phyloP scores from a whole-genome alignment of 1,139 yeast species.

The Taphrina confusa region DNA sequence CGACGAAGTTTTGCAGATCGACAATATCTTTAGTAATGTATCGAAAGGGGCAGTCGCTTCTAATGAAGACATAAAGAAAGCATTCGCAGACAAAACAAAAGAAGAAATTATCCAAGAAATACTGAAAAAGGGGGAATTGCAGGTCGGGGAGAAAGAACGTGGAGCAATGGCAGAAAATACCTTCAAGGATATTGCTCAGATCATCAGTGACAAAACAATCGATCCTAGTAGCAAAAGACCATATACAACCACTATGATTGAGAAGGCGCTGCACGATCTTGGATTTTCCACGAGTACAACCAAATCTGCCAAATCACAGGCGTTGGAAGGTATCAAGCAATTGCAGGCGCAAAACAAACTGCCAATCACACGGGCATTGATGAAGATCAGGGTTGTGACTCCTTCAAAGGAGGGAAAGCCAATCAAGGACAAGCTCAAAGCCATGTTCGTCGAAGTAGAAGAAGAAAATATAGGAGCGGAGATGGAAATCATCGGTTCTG shows the following conservation, averaged over 20 bases:
- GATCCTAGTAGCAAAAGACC: constrained; percentile 87
- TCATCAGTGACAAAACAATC: constrained; percentile 85
- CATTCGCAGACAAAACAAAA: constrained; percentile 74
- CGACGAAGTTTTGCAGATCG: constrained; percentile 93
- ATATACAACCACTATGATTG: constrained; percentile 91
- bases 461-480: constrained; percentile 54
- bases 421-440: constrained; percentile 55
- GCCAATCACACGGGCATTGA: constrained; percentile 91
- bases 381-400: constrained; percentile 70
- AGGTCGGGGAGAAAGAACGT: constrained; percentile 90
- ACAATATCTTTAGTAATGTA: constrained; percentile 89
- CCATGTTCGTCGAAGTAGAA: constrained; percentile 57
- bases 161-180: constrained; percentile 71
- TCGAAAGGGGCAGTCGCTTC: constrained; percentile 94
- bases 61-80: constrained; percentile 71
- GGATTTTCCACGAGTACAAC: constrained; percentile 80
- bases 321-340: constrained; percentile 83
- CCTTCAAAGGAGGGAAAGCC: constrained; percentile 55
- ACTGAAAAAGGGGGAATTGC: constrained; percentile 86
- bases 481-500: constrained; percentile 68
- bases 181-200: constrained; percentile 78
- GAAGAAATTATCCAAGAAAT: constrained; percentile 70
- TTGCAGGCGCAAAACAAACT: constrained; percentile 76
- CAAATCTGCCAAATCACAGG: constrained; percentile 72
- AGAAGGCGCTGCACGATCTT: constrained; percentile 76